phyloP scores from a whole-genome alignment of 1,284 basidiomycete species.

The Lentinula novae-zelandiae region DNA sequence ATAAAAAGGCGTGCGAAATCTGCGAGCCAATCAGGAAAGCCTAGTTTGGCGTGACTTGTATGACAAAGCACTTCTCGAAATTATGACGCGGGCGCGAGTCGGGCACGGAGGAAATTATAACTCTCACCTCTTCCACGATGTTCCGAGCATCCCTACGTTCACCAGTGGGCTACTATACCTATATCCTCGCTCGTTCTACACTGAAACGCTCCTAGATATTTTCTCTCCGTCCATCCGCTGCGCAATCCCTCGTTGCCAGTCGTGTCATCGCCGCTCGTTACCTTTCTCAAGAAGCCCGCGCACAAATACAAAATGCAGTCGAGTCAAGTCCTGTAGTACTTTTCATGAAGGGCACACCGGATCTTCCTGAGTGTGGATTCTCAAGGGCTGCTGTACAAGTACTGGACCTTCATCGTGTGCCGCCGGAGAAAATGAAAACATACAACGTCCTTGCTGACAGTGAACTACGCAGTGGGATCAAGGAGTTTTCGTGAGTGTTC shows the following conservation, averaged over 20 bases:
- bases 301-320: slow-evolving; percentile 58
- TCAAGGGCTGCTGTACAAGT: slow-evolving; percentile 92
- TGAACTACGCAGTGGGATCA: slow-evolving; percentile 83
- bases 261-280: slow-evolving; percentile 23
- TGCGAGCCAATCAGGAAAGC: too few species aligned
- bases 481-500: slow-evolving; percentile 87
- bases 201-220: slow-evolving; percentile 14
- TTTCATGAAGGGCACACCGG: slow-evolving; percentile 94
- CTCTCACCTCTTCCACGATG: slow-evolving; percentile 27
- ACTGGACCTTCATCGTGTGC: slow-evolving; percentile 85
- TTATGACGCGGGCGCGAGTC: background rate
- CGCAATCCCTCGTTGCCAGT: slow-evolving; percentile 8
- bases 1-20: too few species aligned
- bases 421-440: slow-evolving; percentile 75
- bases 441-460: slow-evolving; percentile 89
- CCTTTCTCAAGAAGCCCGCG: slow-evolving; percentile 41
- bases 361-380: slow-evolving; percentile 90
- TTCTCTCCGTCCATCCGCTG: slow-evolving; percentile 10
- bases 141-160: slow-evolving; percentile 41
- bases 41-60: background rate
- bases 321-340: slow-evolving; percentile 75
- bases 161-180: slow-evolving; percentile 31
- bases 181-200: slow-evolving; percentile 1
- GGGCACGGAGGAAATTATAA: background rate
- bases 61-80: background rate